Evolutionary conservation across 176 grass and related monocot species (phyloP), one percentile per base, ranked within the genome.

Genomic region (Zoysia japonica): DNA sequence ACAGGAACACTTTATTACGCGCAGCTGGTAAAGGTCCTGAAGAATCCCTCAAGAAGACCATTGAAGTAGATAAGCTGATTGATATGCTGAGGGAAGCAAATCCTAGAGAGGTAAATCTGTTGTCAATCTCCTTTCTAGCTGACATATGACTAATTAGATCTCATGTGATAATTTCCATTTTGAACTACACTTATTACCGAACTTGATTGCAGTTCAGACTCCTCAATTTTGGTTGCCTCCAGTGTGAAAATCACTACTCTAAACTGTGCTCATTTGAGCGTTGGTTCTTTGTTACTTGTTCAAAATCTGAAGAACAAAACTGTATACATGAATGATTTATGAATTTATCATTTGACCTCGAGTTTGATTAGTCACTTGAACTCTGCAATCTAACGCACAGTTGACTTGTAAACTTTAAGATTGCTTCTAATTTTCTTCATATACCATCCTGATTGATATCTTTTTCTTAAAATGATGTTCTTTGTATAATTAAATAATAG

Each of bases 11-110:
- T 78, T 65, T 90, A 4, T 71, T 94, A 87, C 84, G 73, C 15
- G 75, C 88, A 72, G 78, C 70, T 11, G 42, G 85, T 47, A 88
- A 94, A 87, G 88, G 78, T 54, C 85, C 92, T 65, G 88, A 98
- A 80, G 64, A 90, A 84, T 87, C 89, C 41, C 92, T 98, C 73
- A 89, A 90, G 56, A 92, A 91, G 79, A 94, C 92, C 16, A 87
- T 98, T 65, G 90, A 98, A 87, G 80, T 84, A 15, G 95, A 98
- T 53, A 83, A 37, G 74, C 74, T 98, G 47, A 94, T 98, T 75
- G 92, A 98, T 80, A 89, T 85, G 72, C 75, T 98, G 19, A 92
- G 84, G 71, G 78, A 92, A n/a, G 87, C 95, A 85, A 87, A 89
- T 90, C 60, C 86, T 81, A 55, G 52, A 71, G 90, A 94, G 87